Conservation (phyloP, 2,329 filamentous ascomycete genomes). For the Colletotrichum chrysophilum region DNA sequence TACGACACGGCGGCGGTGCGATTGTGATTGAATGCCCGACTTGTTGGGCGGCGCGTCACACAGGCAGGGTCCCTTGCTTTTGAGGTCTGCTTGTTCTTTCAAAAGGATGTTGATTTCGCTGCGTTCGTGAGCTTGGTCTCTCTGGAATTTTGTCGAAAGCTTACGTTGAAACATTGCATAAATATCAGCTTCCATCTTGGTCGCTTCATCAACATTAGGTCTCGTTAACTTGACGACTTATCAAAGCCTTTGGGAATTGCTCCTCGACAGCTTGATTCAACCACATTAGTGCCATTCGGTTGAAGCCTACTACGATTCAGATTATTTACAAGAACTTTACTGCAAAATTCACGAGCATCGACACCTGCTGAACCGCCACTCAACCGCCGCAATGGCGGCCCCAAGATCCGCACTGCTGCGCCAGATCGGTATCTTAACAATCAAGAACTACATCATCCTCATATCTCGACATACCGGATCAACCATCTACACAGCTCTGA, state of each 20-base stretch:
- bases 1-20: background rate
- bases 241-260: background rate
- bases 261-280: accelerated
- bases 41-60: background rate
- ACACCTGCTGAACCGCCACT: background rate
- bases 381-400: background rate
- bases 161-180: background rate
- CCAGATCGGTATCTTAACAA: constrained; percentile 65
- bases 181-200: background rate
- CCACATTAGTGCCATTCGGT: background rate
- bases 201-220: background rate
- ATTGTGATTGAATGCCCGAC: background rate
- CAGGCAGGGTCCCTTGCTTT: background rate
- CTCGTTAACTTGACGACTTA: background rate
- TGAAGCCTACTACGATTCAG: background rate
- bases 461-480: constrained; percentile 55
- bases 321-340: background rate
- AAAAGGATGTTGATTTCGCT: background rate
- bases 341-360: background rate
- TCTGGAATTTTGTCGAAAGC: background rate
- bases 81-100: background rate
- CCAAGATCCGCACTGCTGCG: constrained; percentile 27
- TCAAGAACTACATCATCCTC: constrained; percentile 67
- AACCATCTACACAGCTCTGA: constrained; percentile 60
- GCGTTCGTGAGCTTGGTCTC: background rate